These are phyloP conservation scores for Quercus wislizeni DNA, from an alignment of 306 rosid genomes.

Conservation along the genomic window DNA sequence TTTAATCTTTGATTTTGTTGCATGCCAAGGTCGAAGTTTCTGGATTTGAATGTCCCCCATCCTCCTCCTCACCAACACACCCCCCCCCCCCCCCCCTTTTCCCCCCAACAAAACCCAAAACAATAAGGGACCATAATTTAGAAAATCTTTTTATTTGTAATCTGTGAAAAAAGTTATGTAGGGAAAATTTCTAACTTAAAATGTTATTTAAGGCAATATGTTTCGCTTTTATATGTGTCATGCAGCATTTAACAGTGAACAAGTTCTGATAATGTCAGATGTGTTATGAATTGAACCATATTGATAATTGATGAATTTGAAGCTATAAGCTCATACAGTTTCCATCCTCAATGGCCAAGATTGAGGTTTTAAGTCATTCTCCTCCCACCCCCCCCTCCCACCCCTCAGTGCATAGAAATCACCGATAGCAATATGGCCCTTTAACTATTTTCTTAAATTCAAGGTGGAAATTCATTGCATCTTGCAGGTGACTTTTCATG, in stretches of 20 bases:
- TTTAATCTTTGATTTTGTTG: not conserved
- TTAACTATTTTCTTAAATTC: not conserved
- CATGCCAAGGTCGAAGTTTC: not conserved
- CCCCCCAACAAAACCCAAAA: no score
- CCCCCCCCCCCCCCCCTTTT: no score
- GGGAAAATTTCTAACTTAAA: no score
- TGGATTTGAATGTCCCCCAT: not conserved
- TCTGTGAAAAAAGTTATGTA: not conserved
- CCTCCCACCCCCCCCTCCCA: no score
- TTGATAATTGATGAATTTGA: not conserved
- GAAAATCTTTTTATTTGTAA: not conserved
- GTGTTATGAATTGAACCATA: not conserved
- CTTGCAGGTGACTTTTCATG: constrained; percentile 69
- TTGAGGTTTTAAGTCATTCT: not conserved
- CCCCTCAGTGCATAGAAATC: not conserved
- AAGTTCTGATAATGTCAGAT: not conserved
- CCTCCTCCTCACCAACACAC: no score
- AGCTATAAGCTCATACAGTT: not conserved
- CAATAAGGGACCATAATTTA: no score
- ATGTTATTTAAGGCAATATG: not conserved
- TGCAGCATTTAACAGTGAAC: not conserved
- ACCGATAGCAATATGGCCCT: not conserved
- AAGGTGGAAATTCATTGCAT: constrained; percentile 12
- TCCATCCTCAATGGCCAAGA: not conserved
- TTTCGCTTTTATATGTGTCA: not conserved